Conservation (phyloP, 2,329 filamentous ascomycete species). For the Trichophyton rubrum region DNA sequence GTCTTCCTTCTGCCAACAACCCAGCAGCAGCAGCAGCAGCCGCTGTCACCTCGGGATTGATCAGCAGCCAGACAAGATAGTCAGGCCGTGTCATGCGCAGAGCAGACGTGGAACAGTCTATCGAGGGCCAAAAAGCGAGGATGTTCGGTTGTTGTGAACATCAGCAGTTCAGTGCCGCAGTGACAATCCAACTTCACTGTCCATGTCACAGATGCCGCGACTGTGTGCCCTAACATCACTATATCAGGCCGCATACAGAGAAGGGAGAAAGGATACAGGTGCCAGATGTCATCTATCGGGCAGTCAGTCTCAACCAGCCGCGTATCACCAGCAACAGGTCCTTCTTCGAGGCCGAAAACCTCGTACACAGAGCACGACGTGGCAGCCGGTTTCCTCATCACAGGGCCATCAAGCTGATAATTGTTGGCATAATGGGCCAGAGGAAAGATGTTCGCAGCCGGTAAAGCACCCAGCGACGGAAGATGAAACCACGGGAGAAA, state of each 20-base stretch:
- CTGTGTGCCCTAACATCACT: background rate
- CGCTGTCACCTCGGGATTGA: too few species aligned
- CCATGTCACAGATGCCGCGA: background rate
- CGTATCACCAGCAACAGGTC: background rate
- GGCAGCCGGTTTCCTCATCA: background rate
- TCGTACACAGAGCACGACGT: background rate
- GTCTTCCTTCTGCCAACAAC: too few species aligned
- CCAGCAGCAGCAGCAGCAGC: too few species aligned
- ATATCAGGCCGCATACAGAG: background rate
- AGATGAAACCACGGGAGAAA: background rate
- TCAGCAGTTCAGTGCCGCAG: too few species aligned
- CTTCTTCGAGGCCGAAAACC: background rate
- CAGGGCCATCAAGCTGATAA: background rate
- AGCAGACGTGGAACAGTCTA: background rate
- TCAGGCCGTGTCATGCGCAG: too few species aligned
- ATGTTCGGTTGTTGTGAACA: background rate
- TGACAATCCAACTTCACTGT: background rate
- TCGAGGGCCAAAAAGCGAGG: background rate
- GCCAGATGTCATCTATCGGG: background rate
- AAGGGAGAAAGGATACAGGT: background rate
- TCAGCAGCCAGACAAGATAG: too few species aligned
- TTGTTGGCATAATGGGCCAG: background rate
- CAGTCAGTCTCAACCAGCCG: background rate
- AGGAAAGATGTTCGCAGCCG: background rate
- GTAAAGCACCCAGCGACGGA: background rate